Evolutionary conservation across 1,284 basidiomycete species (phyloP).

Genomic region (Ustilago tritici): DNA sequence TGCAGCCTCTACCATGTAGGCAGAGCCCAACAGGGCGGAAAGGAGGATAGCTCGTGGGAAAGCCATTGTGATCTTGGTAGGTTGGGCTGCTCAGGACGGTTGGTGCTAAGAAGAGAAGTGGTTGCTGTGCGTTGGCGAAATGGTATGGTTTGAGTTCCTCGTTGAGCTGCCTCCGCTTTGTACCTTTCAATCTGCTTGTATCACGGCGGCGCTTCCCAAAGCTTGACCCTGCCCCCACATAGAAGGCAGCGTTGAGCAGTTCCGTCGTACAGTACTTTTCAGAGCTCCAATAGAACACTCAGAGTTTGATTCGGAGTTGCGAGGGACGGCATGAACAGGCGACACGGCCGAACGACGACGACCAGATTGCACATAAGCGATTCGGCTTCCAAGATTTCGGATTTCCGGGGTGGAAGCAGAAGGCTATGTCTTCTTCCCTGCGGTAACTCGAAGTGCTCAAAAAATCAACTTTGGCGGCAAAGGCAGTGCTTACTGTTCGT

Average conservation of each 20-base stretch:
- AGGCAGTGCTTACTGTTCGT: too few relatives aligned
- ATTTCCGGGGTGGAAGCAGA: too few relatives aligned
- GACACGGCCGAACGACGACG: neutral
- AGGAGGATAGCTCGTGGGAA: slow-evolving; percentile 16
- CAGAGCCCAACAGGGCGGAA: slow-evolving; percentile 14
- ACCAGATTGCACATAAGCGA: too few relatives aligned
- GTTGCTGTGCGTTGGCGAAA: neutral
- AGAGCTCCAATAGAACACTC: neutral
- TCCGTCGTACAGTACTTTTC: too few relatives aligned
- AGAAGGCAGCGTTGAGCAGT: neutral
- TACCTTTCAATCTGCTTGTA: neutral
- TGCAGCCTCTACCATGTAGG: slow-evolving; percentile 13
- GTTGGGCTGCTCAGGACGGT: neutral
- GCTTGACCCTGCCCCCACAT: neutral
- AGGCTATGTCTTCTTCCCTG: too few relatives aligned
- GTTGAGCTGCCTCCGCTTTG: neutral
- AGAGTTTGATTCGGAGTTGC: neutral
- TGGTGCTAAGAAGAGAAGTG: neutral
- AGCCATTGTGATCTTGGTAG: slow-evolving; percentile 16
- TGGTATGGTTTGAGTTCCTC: neutral
- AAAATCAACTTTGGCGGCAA: too few relatives aligned
- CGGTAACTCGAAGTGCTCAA: too few relatives aligned
- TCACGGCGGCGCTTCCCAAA: neutral
- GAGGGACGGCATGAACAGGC: slow-evolving; percentile 4
- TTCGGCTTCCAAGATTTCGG: too few relatives aligned